A percentile compares a stretch with the other conserved stretches of the same genome.
Conservation (phyloP, 1,139 yeast species). For the Magnusiomyces clavatus region DNA sequence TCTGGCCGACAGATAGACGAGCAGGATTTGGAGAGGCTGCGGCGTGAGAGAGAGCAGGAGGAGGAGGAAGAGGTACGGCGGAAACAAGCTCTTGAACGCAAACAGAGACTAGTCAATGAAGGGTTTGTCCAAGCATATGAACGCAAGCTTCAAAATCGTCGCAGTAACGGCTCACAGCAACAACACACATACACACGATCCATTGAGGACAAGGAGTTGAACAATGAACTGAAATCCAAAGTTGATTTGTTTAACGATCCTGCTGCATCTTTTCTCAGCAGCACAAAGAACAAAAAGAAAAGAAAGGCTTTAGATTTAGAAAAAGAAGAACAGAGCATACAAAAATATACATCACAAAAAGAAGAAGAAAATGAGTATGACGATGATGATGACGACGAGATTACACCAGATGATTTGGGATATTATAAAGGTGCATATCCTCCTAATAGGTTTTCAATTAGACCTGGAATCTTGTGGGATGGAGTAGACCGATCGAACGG, state of each 20-base stretch:
- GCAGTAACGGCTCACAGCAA: not conserved
- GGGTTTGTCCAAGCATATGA: conserved; percentile 40
- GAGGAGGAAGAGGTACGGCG: conserved; percentile 29
- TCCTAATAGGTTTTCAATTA: conserved; percentile 64
- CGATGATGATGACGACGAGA: conserved; percentile 27
- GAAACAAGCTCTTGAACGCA: not conserved
- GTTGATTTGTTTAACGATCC: conserved; percentile 59
- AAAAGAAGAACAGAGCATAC: conserved; percentile 6
- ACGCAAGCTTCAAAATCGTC: not conserved
- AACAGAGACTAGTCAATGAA: conserved; percentile 33
- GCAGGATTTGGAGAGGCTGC: conserved; percentile 25
- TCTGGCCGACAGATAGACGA: conserved; percentile 45
- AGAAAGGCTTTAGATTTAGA: conserved; percentile 4
- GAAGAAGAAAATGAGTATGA: not conserved
- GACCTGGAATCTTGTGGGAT: conserved; percentile 86
- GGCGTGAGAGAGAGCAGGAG: conserved; percentile 21
- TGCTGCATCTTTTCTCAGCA: conserved; percentile 39
- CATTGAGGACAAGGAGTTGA: conserved; percentile 10
- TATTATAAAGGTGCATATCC: conserved; percentile 45
- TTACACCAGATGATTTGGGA: conserved; percentile 29
- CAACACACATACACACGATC: conserved; percentile 28
- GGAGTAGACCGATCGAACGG: conserved; percentile 90
- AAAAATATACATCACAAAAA: not conserved
- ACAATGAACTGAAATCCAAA: conserved; percentile 17
- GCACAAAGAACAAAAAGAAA: conserved; percentile 1